Evolutionary conservation across 768 basidiomycete species (phyloP), one percentile per base, ranked within the genome.

Genomic region (Russula foetens): DNA sequence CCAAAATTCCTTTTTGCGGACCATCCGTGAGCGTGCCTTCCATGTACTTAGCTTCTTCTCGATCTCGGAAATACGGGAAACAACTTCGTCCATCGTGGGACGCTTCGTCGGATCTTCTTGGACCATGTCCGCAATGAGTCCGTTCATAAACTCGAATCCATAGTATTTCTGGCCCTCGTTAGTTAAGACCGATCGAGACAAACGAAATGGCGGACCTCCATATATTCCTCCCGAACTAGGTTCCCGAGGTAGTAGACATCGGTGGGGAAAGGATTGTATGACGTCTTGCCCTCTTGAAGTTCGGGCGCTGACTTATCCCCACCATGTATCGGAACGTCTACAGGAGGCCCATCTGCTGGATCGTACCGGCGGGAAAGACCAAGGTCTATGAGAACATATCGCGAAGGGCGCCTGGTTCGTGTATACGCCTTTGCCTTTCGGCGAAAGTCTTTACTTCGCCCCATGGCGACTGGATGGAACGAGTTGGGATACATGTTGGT

Each of bases 71-170:
- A 54, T 29, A 7, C 53, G 53, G 17, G 44, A 2, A 2, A 55
- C 53, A 79, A 67, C 83, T 79, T 46, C 63, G 48, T 50, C 29
- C 28, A 53, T 41, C 2, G 28, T 72, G 0, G 74, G 75, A 12
- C 75, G 70, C 47, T 71, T 69, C 3, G 61, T 46, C 0, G 74
- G 72, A 48, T 76, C 71, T 0, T 68, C 59, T 57, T 75, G 71
- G 2, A 70, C 65, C 75, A 77, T 76, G 26, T 74, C 72, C 0
- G 49, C 58, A 17, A 67, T 64, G 8, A 67, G 50, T 33, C 23
- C 15, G 14, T 50, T 12, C 26, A 61, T 43, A 24, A 61, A 61
- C 3, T 49, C 46, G 56, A 58, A 56, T 15, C 54, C 54, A 19
- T 33, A n/a, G 11, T n/a, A 45, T 33, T 45, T 33, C 54, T 56